Evolutionary conservation across 129 eudicot genomes (phyloP), one percentile per base, ranked within the genome.

Genomic region (Deinandra increscens): DNA sequence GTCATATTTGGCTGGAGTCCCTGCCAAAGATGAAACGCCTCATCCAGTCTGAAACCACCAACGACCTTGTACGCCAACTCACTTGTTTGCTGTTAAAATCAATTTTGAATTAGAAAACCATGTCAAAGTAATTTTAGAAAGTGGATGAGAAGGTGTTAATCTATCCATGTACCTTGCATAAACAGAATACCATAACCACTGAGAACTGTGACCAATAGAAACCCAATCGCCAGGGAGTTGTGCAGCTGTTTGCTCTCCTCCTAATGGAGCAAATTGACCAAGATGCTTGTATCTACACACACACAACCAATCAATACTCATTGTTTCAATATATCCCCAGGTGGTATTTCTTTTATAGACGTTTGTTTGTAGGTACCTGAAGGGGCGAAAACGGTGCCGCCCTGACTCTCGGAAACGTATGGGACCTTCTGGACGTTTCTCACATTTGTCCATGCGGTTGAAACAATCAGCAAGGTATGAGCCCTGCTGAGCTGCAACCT

Each of bases 401-500:
- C 97, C 97, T 6, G 86, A 77, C 44, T 85, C 95, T 58, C 97
- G 75, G 72, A 81, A 82, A 13, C 97, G 91, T 34, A 90, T 54
- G 41, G 97, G 97, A 72, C 97, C 97, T 79, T 90, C 97, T n/a
- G 97, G 97, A 34, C 77, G 69, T 75, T 74, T 75, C 78, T 83
- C 88, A 38, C 95, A 87, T 75, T 90, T 77, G 41, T 90, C 95
- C 95, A 90, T 87, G 39, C 95, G 97, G 76, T 90, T 90, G 68
- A 90, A 90, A 70, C 97, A 90, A 48, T 87, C 80, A 29, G 97
- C 95, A 69, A 90, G 91, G 74, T 87, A 90, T 19, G 89, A 78
- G 34, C 97, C 97, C 81, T 90, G 95, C 80, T 90, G 95, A 64
- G 97, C 87, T 18, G 97, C 97, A 84, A 90, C 97, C 95, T 90